Conservation (phyloP, 257 asterid genomes). For the Fraxinus anomala region DNA sequence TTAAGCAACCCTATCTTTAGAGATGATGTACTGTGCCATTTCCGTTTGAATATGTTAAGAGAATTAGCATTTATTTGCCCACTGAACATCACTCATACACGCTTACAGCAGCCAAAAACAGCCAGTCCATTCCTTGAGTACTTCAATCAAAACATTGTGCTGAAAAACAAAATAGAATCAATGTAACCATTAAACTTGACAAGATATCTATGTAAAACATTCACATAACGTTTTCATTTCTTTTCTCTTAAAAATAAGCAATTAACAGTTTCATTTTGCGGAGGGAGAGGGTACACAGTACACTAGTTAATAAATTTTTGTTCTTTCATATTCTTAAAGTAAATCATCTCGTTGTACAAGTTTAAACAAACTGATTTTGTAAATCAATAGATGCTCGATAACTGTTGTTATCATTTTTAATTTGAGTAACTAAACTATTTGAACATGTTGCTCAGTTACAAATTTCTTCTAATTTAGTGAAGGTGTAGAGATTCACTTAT, state of each 20-base stretch:
- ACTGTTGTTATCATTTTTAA: not conserved
- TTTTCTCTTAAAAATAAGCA: not conserved
- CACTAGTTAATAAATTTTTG: not conserved
- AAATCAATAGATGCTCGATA: not conserved
- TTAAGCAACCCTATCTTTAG: conserved; percentile 64
- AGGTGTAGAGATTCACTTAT: not conserved
- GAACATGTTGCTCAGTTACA: not conserved
- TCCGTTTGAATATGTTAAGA: conserved; percentile 75
- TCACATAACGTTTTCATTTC: not conserved
- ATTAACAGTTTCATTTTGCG: not conserved
- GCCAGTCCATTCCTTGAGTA: conserved; percentile 55
- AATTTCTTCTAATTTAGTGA: not conserved
- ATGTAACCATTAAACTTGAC: conserved; percentile 12
- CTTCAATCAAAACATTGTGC: conserved; percentile 39
- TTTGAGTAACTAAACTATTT: not conserved
- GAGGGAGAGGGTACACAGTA: not conserved
- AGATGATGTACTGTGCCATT: conserved; percentile 54
- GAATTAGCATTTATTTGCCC: conserved; percentile 62
- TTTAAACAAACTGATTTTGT: not conserved
- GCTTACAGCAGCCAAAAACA: conserved; percentile 47
- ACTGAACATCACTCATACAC: conserved; percentile 79
- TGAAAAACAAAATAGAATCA: conserved; percentile 31
- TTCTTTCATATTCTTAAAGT: not conserved
- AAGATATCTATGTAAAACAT: not conserved
- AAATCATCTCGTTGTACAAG: not conserved